Evolutionary conservation across 192 early-diverging fungal genomes (phyloP).

Genomic region (Coemansia sp.): DNA sequence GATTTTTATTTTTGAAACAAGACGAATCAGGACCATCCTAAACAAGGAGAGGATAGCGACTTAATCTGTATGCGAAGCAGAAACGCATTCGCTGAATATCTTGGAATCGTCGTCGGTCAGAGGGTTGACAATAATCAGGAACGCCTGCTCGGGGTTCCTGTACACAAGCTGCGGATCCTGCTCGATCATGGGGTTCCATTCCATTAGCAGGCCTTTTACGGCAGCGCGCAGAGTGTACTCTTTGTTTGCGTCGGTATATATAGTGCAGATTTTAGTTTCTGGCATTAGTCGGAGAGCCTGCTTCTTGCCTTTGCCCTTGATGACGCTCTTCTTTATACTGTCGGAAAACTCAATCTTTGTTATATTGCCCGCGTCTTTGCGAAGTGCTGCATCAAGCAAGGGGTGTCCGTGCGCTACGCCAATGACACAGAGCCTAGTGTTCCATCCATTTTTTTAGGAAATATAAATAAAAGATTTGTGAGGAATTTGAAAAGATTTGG

Average conservation of each 20-base stretch:
- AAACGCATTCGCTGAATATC: constrained; percentile 33
- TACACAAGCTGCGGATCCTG: constrained; percentile 16
- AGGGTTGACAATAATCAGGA: constrained; percentile 41
- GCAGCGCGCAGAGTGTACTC: constrained; percentile 32
- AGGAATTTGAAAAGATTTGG: too few species aligned
- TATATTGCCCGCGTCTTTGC: constrained; percentile 10
- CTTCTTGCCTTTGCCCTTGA: constrained; percentile 47
- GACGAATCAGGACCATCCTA: not conserved
- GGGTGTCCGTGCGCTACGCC: constrained; percentile 37
- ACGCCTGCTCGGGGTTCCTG: constrained; percentile 14
- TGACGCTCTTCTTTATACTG: constrained; percentile 25
- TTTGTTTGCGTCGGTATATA: constrained; percentile 16
- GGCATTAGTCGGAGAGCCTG: constrained; percentile 32
- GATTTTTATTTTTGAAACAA: constrained; percentile 65
- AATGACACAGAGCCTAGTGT: constrained; percentile 32
- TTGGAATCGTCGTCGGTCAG: constrained; percentile 21
- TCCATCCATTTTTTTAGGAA: too few species aligned
- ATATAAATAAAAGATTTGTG: too few species aligned
- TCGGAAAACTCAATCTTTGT: constrained; percentile 26
- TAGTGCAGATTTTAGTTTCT: constrained; percentile 36
- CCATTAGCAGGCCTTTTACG: constrained; percentile 37
- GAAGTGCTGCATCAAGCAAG: constrained; percentile 9
- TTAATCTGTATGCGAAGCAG: not conserved
- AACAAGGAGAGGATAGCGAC: not conserved
- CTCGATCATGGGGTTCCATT: constrained; percentile 40